Evolutionary conservation across 352 stramenopile genomes (phyloP), one percentile per base, ranked within the genome.

Genomic region (Globisporangium iwayamae): DNA sequence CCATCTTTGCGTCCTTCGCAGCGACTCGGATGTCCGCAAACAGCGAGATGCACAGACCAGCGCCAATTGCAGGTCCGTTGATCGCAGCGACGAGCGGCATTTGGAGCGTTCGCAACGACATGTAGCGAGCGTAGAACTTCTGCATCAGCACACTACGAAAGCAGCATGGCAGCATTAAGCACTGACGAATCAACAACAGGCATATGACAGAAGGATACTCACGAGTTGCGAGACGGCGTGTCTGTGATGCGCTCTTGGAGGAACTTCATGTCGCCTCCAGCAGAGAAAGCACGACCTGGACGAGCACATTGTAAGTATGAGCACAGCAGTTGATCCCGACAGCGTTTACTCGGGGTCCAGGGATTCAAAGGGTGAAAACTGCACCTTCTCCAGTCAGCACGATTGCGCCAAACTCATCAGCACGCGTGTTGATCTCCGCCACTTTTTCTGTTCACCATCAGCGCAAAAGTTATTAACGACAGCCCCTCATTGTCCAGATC

Each of bases 61-160:
- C 86, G 45, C 86, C 85, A 47, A 91, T 89, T n/a, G 82, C 83
- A 34, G 71, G 87, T 18, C 91, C 91, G 64, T 96, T 93, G 56
- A 97, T 79, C 14, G 89, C 89, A 16, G 84, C 85, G 45, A 97
- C 81, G 10, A 95, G 70, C 18, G 91, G 91, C 60, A 97, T 72
- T 22, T 84, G 79, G 9, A 97, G 71, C 43, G 74, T 69, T 8
- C 91, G 81, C 32, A 97, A 62, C 62, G 78, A 83, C 53, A 97
- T 58, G 65, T 94, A 97, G n/a, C 71, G 68, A 18, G 57, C 59
- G 65, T 93, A 97, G 72, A 97, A 97, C 51, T 84, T 56, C 22
- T 84, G 72, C 91, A 97, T 97, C 34, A 83, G 74, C 61, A 78
- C 75, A 2, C 78, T 85, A 13, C n/a, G 5, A 46, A 20, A 13